Base-by-base conservation (phyloP, 192 early-diverging fungal genomes). In the Mortierella alpina region DNA sequence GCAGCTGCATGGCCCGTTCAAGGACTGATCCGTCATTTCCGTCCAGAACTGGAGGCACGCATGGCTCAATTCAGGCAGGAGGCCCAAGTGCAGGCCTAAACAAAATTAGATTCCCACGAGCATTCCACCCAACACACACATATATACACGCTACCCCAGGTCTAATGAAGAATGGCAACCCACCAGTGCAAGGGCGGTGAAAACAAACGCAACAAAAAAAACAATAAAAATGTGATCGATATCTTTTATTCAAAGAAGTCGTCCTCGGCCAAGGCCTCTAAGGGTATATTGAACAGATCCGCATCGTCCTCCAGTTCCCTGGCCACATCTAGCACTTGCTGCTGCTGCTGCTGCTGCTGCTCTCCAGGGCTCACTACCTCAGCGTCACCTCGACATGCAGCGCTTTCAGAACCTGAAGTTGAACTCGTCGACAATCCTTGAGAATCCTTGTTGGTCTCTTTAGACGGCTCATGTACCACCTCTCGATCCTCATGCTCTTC, bases 1-100 rank as follows among this genome's bases (percentile, higher is more conserved):
- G 98, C 98, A 45, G 96, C 98, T 31, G 98, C 98, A 57, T 98
- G 96, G 96, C 98, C 98, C 11, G 95, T 99, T 44, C 88, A 95
- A 85, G 96, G 96, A 72, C 87, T 99, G 57, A 96, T 99, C 78
- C 91, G 95, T 53, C 93, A 96, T 81, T 97, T 97, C 89, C 86
- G 95, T 31, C 95, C 95, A 17, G 93, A 93, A 73, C 84, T 96
- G 42, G 95, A 95, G 84, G 75, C 82, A 53, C 88, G 90, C 39
- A 90, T 90, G 86, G 70, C 69, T 42, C 63, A 80, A 65, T 80
- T 80, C 70, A 56, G 60, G 22, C 6, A 80, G 22, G 77, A 80
- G 11, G 67, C 74, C 40, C 74, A 77, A 55, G 67, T 1, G 20
- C 0, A 1, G 39, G 15, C 13, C 41, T 60, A 41, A 42, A 13